A percentile compares a stretch with the other conserved stretches of the same genome.
Conservation (phyloP, 208 protist genomes). For the Trypanosoma cruzi region DNA sequence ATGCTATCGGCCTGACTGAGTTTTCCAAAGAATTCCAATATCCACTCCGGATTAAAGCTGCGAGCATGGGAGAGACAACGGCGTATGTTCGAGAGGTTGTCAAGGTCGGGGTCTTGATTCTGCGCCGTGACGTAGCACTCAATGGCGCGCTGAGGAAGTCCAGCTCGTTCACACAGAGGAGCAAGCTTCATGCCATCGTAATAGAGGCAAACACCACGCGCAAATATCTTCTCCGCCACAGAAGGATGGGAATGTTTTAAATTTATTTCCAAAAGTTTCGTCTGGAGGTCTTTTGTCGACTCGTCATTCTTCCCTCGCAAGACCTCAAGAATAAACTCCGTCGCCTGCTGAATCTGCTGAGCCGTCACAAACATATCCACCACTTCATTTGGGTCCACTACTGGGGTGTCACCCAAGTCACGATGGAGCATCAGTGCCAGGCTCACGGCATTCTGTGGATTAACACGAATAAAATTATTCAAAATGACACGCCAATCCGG, state of each 20-base stretch:
- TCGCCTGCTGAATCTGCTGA: slow-evolving; percentile 97
- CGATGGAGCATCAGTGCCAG: slow-evolving; percentile 95
- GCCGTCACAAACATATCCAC: slow-evolving; percentile 96
- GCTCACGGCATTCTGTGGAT: slow-evolving; percentile 92
- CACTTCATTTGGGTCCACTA: slow-evolving; percentile 86
- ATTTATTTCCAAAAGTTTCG: slow-evolving; percentile 99
- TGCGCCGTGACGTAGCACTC: slow-evolving; percentile 97
- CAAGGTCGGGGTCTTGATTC: slow-evolving; percentile 72
- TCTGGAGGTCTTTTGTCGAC: slow-evolving; percentile 97
- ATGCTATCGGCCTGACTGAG: slow-evolving; percentile 96
- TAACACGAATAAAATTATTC: slow-evolving; percentile 88
- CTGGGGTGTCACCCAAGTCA: slow-evolving; percentile 68
- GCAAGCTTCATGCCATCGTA: slow-evolving; percentile 98
- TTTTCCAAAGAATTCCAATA: slow-evolving; percentile 97
- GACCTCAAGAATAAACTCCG: slow-evolving; percentile 98
- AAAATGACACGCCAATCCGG: slow-evolving; percentile 97
- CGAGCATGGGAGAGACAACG: slow-evolving; percentile 97
- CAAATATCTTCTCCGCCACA: slow-evolving; percentile 99
- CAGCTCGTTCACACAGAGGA: slow-evolving; percentile 98
- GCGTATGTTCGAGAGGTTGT: slow-evolving; percentile 97
- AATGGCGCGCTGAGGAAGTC: slow-evolving; percentile 97
- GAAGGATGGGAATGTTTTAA: slow-evolving; percentile 96
- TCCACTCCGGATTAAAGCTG: slow-evolving; percentile 94
- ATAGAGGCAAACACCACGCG: slow-evolving; percentile 95
- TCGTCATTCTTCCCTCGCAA: slow-evolving; percentile 93